These are phyloP conservation scores for Dactylellina haptotyla DNA, from an alignment of 2,329 filamentous ascomycete species.

Conservation along the genomic window DNA sequence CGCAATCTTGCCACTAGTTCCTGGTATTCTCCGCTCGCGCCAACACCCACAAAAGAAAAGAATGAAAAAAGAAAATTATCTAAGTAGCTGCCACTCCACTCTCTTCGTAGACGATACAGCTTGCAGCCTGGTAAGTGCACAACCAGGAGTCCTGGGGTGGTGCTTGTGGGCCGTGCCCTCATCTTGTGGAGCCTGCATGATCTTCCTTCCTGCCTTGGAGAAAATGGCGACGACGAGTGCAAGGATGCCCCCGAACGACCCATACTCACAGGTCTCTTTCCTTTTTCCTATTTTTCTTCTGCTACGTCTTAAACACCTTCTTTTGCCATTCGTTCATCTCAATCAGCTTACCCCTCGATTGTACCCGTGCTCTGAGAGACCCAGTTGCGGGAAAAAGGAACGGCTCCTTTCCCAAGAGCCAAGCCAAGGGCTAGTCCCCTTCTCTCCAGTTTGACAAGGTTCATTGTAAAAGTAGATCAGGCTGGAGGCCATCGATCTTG, in stretches of 20 bases:
- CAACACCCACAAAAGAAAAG: constrained; percentile 15
- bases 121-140: constrained; percentile 53
- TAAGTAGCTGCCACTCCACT: constrained; percentile 28
- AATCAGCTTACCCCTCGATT: constrained; percentile 52
- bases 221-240: constrained; percentile 40
- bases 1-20: constrained; percentile 35
- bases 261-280: constrained; percentile 25
- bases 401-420: constrained; percentile 53
- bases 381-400: constrained; percentile 54
- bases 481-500: constrained; percentile 50
- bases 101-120: background rate
- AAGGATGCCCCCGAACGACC: constrained; percentile 42
- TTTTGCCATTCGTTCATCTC: constrained; percentile 34
- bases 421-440: constrained; percentile 38
- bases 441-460: constrained; percentile 48
- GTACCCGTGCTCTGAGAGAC: constrained; percentile 50
- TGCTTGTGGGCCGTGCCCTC: constrained; percentile 51
- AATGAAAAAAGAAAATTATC: background rate
- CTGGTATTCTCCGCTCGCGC: constrained; percentile 35
- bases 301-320: constrained; percentile 36
- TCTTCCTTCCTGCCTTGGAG: constrained; percentile 51
- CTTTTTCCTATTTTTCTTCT: constrained; percentile 38
- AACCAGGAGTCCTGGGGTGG: constrained; percentile 45
- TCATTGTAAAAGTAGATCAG: constrained; percentile 53
- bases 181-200: constrained; percentile 51